Conservation (phyloP, 139 green algal genomes). For the Diplosphaera chodatii region DNA sequence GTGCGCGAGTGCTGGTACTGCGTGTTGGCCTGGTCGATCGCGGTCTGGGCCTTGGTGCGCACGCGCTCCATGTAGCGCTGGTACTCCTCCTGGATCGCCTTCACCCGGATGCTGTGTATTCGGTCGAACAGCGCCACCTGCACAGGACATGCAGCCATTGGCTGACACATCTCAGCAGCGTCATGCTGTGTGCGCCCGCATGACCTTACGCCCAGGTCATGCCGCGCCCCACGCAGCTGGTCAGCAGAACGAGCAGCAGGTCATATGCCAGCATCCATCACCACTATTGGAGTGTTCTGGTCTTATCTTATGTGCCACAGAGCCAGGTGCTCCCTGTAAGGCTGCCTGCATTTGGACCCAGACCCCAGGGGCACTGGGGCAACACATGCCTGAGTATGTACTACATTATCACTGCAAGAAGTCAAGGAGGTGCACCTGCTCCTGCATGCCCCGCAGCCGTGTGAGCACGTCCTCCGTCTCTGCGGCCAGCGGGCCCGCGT, state of each 20-base stretch:
- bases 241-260: too few species aligned
- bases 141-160: not conserved
- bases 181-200: too few species aligned
- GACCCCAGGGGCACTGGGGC: not conserved
- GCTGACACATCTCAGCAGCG: too few species aligned
- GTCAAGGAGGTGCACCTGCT: not conserved
- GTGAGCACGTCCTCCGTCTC: slow-evolving; percentile 30
- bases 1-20: slow-evolving; percentile 57
- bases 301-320: too few species aligned
- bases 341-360: too few species aligned
- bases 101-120: slow-evolving; percentile 59
- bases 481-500: slow-evolving; percentile 8
- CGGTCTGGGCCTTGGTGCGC: slow-evolving; percentile 63
- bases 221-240: too few species aligned
- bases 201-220: too few species aligned
- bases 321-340: too few species aligned
- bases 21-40: slow-evolving; percentile 75
- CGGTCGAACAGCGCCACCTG: slow-evolving; percentile 71
- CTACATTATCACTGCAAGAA: too few species aligned
- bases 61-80: slow-evolving; percentile 80
- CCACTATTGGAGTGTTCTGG: too few species aligned
- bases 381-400: not conserved
- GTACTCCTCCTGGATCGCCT: slow-evolving; percentile 78
- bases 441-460: slow-evolving; percentile 35
- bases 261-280: too few species aligned